Evolutionary conservation across 2,329 filamentous ascomycete species (phyloP).

Genomic region (Hawksworthiomyces lignivorus): DNA sequence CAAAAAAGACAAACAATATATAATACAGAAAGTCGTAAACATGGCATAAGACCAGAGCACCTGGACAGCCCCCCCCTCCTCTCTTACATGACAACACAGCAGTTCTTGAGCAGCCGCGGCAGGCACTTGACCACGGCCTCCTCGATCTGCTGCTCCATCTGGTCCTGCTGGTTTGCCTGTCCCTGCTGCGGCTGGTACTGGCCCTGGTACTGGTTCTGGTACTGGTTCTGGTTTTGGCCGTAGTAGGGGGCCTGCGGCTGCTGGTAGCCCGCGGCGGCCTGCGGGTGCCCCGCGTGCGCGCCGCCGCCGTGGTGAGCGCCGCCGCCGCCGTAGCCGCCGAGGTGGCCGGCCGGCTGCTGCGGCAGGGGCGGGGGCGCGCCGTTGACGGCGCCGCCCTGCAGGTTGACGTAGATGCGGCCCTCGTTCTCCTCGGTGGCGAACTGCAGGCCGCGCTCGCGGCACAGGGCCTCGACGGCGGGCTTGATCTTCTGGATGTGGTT

Average conservation of each 20-base stretch:
- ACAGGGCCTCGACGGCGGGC: conserved; percentile 84
- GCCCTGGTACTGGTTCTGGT: conserved; percentile 35
- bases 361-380: conserved; percentile 33
- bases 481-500: conserved; percentile 89
- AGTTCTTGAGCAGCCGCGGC: conserved; percentile 52
- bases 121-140: conserved; percentile 37
- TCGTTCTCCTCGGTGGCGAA: conserved; percentile 84
- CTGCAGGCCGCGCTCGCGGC: conserved; percentile 71
- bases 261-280: conserved; percentile 16
- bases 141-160: conserved; percentile 52
- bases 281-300: conserved; percentile 30
- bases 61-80: too few species aligned
- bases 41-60: too few species aligned
- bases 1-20: too few species aligned
- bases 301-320: conserved; percentile 11
- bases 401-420: conserved; percentile 80
- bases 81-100: conserved; percentile 69
- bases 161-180: conserved; percentile 35
- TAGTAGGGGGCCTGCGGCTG: conserved; percentile 31
- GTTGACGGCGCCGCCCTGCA: conserved; percentile 61
- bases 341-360: conserved; percentile 35
- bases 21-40: too few species aligned
- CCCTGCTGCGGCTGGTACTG: conserved; percentile 36
- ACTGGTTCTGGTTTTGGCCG: conserved; percentile 31
- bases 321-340: conserved; percentile 30